Evolutionary conservation across 1,284 basidiomycete genomes (phyloP).

Genomic region (Thelephora terrestris): DNA sequence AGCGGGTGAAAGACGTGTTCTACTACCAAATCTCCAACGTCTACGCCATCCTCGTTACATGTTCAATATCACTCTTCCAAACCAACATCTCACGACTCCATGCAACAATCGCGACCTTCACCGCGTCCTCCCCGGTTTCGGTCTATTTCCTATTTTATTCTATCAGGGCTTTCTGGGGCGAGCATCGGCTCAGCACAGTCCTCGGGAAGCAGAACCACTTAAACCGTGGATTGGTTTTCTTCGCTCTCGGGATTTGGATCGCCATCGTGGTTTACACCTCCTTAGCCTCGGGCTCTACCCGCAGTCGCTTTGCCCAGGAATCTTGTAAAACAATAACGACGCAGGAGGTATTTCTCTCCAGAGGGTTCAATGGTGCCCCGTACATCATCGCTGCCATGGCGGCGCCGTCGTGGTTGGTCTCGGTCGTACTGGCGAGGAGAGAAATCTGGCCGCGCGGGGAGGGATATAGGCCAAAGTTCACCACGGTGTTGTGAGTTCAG

Average conservation of each 20-base stretch:
- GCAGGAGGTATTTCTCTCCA: not conserved
- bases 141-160: not conserved
- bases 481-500: not conserved
- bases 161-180: not conserved
- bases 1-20: constrained; percentile 1
- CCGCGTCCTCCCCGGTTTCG: not conserved
- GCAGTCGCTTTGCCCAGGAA: not conserved
- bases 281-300: not conserved
- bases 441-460: not conserved
- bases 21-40: not conserved
- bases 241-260: not conserved
- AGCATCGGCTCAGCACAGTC: not conserved
- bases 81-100: constrained; percentile 8
- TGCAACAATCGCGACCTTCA: not conserved
- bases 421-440: not conserved
- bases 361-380: not conserved
- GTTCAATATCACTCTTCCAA: constrained; percentile 4
- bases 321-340: not conserved
- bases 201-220: not conserved
- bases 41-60: constrained; percentile 2
- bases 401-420: not conserved
- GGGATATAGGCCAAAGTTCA: not conserved
- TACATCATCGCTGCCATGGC: not conserved
- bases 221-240: not conserved
- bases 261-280: not conserved